Evolutionary conservation across 331 rosid genomes (phyloP), one percentile per base, ranked within the genome.

Genomic region (Quercus tomentella): DNA sequence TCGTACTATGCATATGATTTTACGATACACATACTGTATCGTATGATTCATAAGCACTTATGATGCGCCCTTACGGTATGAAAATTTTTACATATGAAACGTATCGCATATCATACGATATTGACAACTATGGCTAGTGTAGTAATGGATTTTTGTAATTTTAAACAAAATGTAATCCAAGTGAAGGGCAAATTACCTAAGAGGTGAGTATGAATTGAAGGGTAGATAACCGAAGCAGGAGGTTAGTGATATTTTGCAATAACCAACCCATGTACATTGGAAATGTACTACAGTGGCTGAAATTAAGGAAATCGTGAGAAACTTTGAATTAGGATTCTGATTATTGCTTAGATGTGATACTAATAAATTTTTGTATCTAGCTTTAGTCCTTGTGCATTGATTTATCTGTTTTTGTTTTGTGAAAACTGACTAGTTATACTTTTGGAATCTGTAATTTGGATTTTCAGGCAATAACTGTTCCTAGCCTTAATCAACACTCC

Each of bases 381-480:
- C 41, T 0, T 30, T 1, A 7, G 41, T 60, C 35, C 63, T 26
- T 20, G 22, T 20, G 57, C 51, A 15, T 5, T 6, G 16, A 62
- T 82, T 37, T 26, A 20, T 49, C 16, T 49, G 1, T 12, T 12
- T 49, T 49, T 56, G 65, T 82, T 75, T 58, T 70, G 79, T 73
- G 45, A 70, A 70, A 76, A 65, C 63, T 80, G 54, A 78, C 63
- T 67, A 33, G 31, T 69, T 56, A 61, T 35, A 33, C 37, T 68
- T 69, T 58, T 51, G 80, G 43, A 30, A 70, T 52, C 30, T 81
- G 28, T 78, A 72, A 57, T 77, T 65, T 21, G 22, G 56, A 73
- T 80, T 37, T 37, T 74, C 88, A 91, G 99, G 82, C 81, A 35
- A 75, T 80, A 70, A 83, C 62, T 89, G 88, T 81, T 68, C 62